Evolutionary conservation across 2,329 filamentous ascomycete species (phyloP).

Genomic region (Simplicillium sp.): DNA sequence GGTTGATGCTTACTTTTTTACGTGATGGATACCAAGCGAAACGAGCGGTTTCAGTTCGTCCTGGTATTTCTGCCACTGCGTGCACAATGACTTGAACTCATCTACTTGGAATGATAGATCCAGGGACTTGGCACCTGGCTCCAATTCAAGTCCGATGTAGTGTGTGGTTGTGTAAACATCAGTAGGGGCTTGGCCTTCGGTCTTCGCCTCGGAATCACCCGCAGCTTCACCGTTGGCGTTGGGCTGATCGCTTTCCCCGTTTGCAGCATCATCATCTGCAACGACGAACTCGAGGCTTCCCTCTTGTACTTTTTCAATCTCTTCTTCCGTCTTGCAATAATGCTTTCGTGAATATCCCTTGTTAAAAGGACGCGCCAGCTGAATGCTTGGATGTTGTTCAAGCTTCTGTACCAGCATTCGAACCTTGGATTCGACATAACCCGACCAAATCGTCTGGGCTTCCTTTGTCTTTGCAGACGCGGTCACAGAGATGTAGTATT

Average conservation of each 20-base stretch:
- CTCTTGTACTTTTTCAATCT: constrained; percentile 43
- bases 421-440: constrained; percentile 88
- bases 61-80: constrained; percentile 65
- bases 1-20: constrained; percentile 61
- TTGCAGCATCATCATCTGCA: constrained; percentile 33
- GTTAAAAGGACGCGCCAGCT: constrained; percentile 81
- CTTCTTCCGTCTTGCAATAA: constrained; percentile 46
- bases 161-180: constrained; percentile 81
- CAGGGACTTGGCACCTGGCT: constrained; percentile 56
- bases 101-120: constrained; percentile 75
- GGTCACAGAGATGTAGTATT: constrained; percentile 88
- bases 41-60: constrained; percentile 50
- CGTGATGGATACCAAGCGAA: constrained; percentile 71
- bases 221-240: constrained; percentile 8
- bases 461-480: constrained; percentile 77
- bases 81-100: constrained; percentile 79
- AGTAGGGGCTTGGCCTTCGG: constrained; percentile 10
- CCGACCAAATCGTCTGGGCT: constrained; percentile 78
- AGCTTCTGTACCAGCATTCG: constrained; percentile 75
- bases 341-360: constrained; percentile 86
- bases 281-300: constrained; percentile 39
- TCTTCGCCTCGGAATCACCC: constrained; percentile 33
- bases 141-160: constrained; percentile 82
- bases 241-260: constrained; percentile 33
- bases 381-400: constrained; percentile 71